These are phyloP conservation scores for Stemphylium beticola DNA, from an alignment of 2,329 filamentous ascomycete genomes.

Conservation along the genomic window DNA sequence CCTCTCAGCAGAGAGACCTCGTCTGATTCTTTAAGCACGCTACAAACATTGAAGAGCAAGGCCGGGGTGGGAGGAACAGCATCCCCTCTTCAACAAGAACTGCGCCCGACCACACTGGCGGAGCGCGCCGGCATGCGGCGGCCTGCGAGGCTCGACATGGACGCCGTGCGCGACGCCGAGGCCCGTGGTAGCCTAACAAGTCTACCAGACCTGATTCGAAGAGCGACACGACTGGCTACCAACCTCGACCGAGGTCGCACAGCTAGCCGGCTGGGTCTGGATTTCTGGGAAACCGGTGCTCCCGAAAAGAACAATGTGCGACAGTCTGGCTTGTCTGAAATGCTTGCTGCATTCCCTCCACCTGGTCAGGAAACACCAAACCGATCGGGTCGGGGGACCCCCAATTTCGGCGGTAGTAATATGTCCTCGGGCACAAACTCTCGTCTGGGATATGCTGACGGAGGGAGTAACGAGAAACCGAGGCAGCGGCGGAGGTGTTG, in stretches of 20 bases:
- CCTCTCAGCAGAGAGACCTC: conserved; percentile 42
- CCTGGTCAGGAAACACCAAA: conserved; percentile 57
- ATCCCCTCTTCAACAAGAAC: conserved; percentile 33
- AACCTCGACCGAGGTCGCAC: conserved; percentile 85
- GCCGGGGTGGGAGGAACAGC: conserved; percentile 26
- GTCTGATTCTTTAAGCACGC: conserved; percentile 43
- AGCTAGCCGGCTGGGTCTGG: conserved; percentile 63
- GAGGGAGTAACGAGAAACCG: conserved; percentile 28
- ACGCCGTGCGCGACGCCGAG: conserved; percentile 81
- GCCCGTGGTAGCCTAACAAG: conserved; percentile 89
- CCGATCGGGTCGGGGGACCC: conserved; percentile 29
- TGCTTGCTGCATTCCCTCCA: conserved; percentile 69
- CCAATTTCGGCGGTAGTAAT: conserved; percentile 39
- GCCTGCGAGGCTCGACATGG: conserved; percentile 80
- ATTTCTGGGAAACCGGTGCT: conserved; percentile 53
- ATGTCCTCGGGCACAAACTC: conserved; percentile 17
- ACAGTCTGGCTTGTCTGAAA: conserved; percentile 65
- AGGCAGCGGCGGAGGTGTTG: conserved; percentile 72
- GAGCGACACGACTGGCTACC: conserved; percentile 83
- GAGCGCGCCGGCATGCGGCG: conserved; percentile 52
- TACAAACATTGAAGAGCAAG: conserved; percentile 26
- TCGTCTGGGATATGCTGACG: not conserved
- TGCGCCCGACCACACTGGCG: conserved; percentile 42
- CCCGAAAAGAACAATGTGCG: conserved; percentile 43
- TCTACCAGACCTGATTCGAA: conserved; percentile 85